Base-by-base conservation (phyloP, 192 early-diverging fungal genomes). In the Coemansia sp. region DNA sequence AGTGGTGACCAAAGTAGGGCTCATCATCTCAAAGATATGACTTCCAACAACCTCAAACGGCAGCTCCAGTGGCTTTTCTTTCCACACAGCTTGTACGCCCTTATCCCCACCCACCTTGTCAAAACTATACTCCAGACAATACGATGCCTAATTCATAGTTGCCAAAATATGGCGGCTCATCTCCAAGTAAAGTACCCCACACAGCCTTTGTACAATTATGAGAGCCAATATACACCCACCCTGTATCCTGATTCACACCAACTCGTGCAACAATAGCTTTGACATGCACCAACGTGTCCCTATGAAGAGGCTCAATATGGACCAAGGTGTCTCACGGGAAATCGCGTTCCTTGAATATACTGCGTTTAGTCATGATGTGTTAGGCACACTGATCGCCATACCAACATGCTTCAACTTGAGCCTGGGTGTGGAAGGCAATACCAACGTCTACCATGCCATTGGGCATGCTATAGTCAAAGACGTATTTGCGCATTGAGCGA, bases 341-440 rank as follows among this genome's bases (percentile, higher is more conserved):
- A 36, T 62, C 34, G 5, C 24, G 8, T 8, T 5, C 31, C 13
- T 46, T 53, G 53, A 72, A 80, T 1, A 43, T 16, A 6, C 57
- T 16, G 8, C 18, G 65, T 27, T 41, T 64, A 0, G 58, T 33
- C 52, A 72, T 66, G 1, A 80, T 27, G 33, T 67, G 27, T 7
- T 33, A 20, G 2, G 27, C 12, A 15, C 69, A 66, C 11, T 62
- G 12, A 0, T 39, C 63, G 16, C 53, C 62, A 38, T 67, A 75
- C 40, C 34, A 27, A 31, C 70, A 73, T 3, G 13, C 3, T 0
- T 36, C 50, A 7, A 69, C 66, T 3, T 80, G 66, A 1, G 41
- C 43, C 9, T 73, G 60, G 3, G 79, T 80, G 33, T 69, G 73
- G 29, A 75, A 75, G 2, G 57, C 73, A 7, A 80, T 44, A 38